Base-by-base conservation (phyloP, 176 grass and related monocot genomes). In the Avena eriantha region DNA sequence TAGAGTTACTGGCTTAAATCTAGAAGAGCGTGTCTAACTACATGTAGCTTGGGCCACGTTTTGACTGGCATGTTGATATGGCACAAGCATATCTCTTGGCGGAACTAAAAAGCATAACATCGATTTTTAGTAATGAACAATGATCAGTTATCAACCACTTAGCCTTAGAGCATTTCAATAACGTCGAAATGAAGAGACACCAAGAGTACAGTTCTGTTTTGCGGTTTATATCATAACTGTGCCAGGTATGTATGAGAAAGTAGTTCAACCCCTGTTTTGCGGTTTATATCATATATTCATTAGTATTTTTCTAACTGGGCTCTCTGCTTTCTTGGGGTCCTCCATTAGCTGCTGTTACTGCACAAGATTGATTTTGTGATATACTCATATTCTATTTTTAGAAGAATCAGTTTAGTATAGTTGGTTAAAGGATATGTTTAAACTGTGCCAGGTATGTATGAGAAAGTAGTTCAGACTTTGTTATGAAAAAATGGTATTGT, bases 371-470 rank as follows among this genome's bases (percentile, higher is more conserved):
- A n/a, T 33, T 54, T 49, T 18, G 3, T 82, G 29, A 19, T 67
- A 67, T 9, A 67, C 14, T 67, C 29, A 18, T 45, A 21, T 78
- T 77, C 13, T 70, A 23, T 24, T 80, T 24, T 80, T 77, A 29
- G 19, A 78, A 51, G 49, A 13, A 16, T 57, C 71, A 19, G 11
- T 83, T 4, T 57, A 29, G 21, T 8, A n/a, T 82, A 50, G 14
- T 55, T 75, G 45, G 10, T 22, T 35, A 76, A 66, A 82, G 21
- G 51, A 16, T 58, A 13, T 88, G 26, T 14, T 71, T 83, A 39
- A 17, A 29, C 26, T 21, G 46, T 24, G 39, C 33, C 17, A 31
- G 56, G 51, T 31, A 56, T 75, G 23, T 15, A 56, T 4, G 13
- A 82, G 16, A 66, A 33, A 82, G 31, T 69, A 41, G 14, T 50